These are phyloP conservation scores for Colletotrichum costaricense DNA, from an alignment of 2,329 filamentous ascomycete species.

Conservation along the genomic window DNA sequence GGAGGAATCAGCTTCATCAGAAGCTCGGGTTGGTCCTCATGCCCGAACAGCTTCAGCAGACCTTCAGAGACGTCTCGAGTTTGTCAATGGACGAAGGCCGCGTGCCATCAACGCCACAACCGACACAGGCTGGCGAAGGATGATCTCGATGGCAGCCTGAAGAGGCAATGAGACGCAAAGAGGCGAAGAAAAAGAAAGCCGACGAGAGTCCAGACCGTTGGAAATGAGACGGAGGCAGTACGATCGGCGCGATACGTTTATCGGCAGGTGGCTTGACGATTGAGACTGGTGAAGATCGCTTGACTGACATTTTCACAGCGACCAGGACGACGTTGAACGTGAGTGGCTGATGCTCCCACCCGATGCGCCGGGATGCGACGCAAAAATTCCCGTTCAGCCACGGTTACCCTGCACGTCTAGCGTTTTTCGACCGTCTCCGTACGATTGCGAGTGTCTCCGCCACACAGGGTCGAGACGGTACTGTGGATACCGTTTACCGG, in stretches of 20 bases:
- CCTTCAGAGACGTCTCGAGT: conserved; percentile 27
- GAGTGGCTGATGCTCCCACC: conserved; percentile 27
- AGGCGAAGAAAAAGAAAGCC: conserved; percentile 5
- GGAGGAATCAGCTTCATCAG: conserved; percentile 18
- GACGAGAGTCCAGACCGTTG: conserved; percentile 14
- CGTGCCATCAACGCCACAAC: neutral
- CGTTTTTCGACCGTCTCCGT: conserved; percentile 11
- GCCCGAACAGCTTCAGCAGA: conserved; percentile 27
- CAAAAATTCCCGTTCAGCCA: conserved; percentile 18
- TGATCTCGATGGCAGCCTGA: conserved; percentile 28
- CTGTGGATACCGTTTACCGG: neutral
- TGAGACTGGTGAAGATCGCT: neutral
- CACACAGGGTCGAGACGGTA: conserved; percentile 17
- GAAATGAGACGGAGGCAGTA: conserved; percentile 26
- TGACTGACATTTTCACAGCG: neutral
- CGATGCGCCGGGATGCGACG: conserved; percentile 22
- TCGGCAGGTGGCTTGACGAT: conserved; percentile 18
- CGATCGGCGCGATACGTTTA: conserved; percentile 13
- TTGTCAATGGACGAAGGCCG: neutral
- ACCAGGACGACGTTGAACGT: conserved; percentile 8
- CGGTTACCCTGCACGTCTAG: neutral
- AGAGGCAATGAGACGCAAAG: conserved; percentile 17
- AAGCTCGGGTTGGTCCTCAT: conserved; percentile 20
- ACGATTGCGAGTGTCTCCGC: neutral
- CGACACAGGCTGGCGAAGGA: neutral